Percentiles rank a stretch among this genome's conserved stretches.
These are phyloP conservation scores for Xylaria sp. DNA, from an alignment of 2,329 filamentous ascomycete genomes.

Conservation along the genomic window DNA sequence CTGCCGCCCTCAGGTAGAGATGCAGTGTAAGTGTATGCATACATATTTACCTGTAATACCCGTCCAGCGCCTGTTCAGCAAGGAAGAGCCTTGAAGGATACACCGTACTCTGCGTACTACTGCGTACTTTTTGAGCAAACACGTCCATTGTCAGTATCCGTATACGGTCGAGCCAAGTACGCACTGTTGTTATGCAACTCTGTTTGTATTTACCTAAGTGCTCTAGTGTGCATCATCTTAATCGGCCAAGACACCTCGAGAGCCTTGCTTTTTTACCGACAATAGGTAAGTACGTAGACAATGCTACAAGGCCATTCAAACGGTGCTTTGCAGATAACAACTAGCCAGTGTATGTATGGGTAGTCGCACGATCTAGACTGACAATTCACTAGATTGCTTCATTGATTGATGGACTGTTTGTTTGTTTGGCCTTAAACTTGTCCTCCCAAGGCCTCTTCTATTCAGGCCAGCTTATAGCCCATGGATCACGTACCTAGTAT, in stretches of 20 bases:
- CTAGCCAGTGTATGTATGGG: conserved; percentile 15
- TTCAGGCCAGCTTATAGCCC: conserved; percentile 25
- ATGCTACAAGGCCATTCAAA: conserved; percentile 25
- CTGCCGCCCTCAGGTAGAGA: too few relatives aligned
- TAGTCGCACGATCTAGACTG: conserved; percentile 20
- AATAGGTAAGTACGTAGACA: conserved; percentile 4
- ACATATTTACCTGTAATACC: neutral
- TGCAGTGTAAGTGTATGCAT: neutral
- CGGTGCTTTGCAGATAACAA: conserved; percentile 23
- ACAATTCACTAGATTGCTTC: neutral
- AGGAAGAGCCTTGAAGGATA: conserved; percentile 20
- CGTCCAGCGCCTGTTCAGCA: conserved; percentile 9
- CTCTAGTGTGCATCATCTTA: conserved; percentile 10
- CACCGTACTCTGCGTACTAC: conserved; percentile 5
- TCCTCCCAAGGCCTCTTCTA: conserved; percentile 32
- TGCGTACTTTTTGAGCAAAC: conserved; percentile 13
- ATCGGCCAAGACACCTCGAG: conserved; percentile 16
- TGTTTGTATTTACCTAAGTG: conserved; percentile 27
- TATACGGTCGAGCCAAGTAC: conserved; percentile 21
- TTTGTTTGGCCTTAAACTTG: conserved; percentile 34
- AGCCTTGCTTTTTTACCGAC: conserved; percentile 20
- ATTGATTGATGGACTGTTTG: conserved; percentile 24
- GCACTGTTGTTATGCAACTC: conserved; percentile 35
- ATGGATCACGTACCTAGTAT: conserved; percentile 9
- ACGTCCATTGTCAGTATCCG: conserved; percentile 20